A percentile compares a stretch with the other conserved stretches of the same genome.
These are phyloP conservation scores for Trichoderma reesei DNA, from an alignment of 495 filamentous ascomycete species.

Conservation along the genomic window DNA sequence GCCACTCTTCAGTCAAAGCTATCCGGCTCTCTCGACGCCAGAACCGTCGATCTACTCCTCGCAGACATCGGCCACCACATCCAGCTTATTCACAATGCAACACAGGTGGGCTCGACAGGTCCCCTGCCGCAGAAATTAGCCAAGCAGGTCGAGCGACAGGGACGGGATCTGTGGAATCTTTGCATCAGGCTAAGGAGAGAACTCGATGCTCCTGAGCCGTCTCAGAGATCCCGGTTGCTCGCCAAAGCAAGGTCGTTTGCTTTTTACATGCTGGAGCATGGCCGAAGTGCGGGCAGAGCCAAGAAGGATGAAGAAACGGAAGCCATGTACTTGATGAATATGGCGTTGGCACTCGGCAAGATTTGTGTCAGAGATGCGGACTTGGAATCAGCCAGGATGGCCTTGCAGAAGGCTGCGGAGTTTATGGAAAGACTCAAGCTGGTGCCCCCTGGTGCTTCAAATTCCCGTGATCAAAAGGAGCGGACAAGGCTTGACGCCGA, in stretches of 20 bases:
- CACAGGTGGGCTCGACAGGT: not conserved
- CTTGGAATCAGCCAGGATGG: slow-evolving; percentile 44
- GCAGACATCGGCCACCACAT: slow-evolving; percentile 3
- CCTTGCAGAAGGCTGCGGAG: slow-evolving; percentile 53
- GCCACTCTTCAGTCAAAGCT: not conserved
- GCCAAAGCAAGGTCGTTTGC: slow-evolving; percentile 51
- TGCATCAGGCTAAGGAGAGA: slow-evolving; percentile 42
- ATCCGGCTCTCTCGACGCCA: not conserved
- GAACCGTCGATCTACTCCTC: slow-evolving; percentile 2
- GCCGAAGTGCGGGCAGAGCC: slow-evolving; percentile 27
- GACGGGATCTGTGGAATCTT: slow-evolving; percentile 58
- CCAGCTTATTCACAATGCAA: slow-evolving; percentile 12
- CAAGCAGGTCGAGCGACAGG: slow-evolving; percentile 42
- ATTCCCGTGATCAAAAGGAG: slow-evolving; percentile 21
- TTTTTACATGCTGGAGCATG: slow-evolving; percentile 58
- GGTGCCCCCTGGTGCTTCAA: slow-evolving; percentile 18
- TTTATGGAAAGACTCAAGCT: slow-evolving; percentile 49
- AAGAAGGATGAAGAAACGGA: slow-evolving; percentile 3
- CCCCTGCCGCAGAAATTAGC: slow-evolving; percentile 19
- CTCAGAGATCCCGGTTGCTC: slow-evolving; percentile 18
- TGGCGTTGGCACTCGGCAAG: slow-evolving; percentile 13
- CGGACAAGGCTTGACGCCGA: slow-evolving; percentile 43
- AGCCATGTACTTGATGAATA: not conserved
- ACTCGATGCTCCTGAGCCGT: not conserved
- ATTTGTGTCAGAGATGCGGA: slow-evolving; percentile 37